Evolutionary conservation across 2,329 filamentous ascomycete species (phyloP).

Genomic region (Ustilaginoidea virens): DNA sequence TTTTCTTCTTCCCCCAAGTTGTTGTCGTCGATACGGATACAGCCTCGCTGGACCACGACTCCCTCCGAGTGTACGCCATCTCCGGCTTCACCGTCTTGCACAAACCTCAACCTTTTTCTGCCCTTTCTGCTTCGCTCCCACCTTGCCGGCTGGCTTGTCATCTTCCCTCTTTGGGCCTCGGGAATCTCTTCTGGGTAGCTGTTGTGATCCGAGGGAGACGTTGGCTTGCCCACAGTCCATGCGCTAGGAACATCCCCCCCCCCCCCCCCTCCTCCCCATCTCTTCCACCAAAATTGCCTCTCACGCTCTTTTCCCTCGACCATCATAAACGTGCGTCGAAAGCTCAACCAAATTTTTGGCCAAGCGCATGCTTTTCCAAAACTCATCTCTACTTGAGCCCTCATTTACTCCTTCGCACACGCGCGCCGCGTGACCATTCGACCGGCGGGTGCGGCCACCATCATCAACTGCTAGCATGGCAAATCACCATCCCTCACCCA

Average conservation of each 20-base stretch:
- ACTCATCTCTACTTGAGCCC: too few species aligned
- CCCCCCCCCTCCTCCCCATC: conserved; percentile 2
- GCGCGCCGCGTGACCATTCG: too few species aligned
- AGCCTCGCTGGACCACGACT: conserved; percentile 14
- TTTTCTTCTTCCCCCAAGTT: conserved; percentile 17
- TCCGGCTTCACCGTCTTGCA: conserved; percentile 1
- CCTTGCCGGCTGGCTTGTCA: conserved; percentile 2
- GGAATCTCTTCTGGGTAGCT: not conserved
- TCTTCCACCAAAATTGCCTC: too few species aligned
- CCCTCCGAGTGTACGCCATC: conserved; percentile 5
- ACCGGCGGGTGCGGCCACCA: too few species aligned
- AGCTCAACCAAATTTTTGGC: too few species aligned
- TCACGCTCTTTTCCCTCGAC: not conserved
- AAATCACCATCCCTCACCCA: conserved; percentile 68
- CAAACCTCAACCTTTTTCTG: not conserved
- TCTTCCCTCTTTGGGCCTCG: conserved; percentile 2
- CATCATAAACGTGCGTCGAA: too few species aligned
- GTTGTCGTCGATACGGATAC: conserved; percentile 16
- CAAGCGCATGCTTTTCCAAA: too few species aligned
- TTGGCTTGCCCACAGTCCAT: conserved; percentile 4
- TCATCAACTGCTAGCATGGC: conserved; percentile 36
- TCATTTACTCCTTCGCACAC: too few species aligned
- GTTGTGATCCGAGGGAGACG: conserved; percentile 3
- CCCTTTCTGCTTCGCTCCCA: too few species aligned
- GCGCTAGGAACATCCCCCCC: conserved; percentile 1